phyloP scores from a whole-genome alignment of 2,329 filamentous ascomycete genomes.

The Alternaria brassicae region DNA sequence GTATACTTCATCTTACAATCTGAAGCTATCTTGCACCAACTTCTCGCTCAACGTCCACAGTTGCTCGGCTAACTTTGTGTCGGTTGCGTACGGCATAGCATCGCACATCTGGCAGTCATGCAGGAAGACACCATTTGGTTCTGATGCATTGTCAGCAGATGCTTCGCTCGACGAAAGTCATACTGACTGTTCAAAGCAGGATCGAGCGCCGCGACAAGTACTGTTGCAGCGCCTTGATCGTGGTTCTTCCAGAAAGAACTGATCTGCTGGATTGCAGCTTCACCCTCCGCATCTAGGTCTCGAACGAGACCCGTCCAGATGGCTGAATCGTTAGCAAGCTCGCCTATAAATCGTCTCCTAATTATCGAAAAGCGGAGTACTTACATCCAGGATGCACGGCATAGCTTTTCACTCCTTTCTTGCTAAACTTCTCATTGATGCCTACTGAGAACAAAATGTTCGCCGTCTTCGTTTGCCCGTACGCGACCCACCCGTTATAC shows the following conservation, averaged over 20 bases:
- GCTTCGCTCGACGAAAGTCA: not conserved
- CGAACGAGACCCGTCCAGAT: slow-evolving; percentile 41
- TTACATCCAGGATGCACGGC: slow-evolving; percentile 46
- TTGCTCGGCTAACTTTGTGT: slow-evolving; percentile 33
- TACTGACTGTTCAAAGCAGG: slow-evolving; percentile 33
- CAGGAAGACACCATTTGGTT: slow-evolving; percentile 32
- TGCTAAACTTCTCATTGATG: slow-evolving; percentile 26
- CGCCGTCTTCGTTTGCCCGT: slow-evolving; percentile 43
- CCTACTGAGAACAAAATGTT: slow-evolving; percentile 42
- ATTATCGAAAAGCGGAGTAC: not conserved
- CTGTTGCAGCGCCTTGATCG: slow-evolving; percentile 43
- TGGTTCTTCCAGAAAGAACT: slow-evolving; percentile 44
- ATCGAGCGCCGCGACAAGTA: slow-evolving; percentile 43
- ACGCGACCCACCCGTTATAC: slow-evolving; percentile 40
- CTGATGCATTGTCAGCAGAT: slow-evolving; percentile 15
- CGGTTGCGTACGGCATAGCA: slow-evolving; percentile 35
- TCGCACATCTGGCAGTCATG: slow-evolving; percentile 39
- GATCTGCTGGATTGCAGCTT: slow-evolving; percentile 34
- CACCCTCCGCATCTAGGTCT: slow-evolving; percentile 37
- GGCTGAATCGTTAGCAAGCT: slow-evolving; percentile 22
- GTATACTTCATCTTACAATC: slow-evolving; percentile 19
- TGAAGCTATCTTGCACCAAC: slow-evolving; percentile 33
- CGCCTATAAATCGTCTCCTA: too few relatives aligned
- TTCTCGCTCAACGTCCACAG: slow-evolving; percentile 44
- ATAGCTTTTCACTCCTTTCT: slow-evolving; percentile 37